These are phyloP conservation scores for Quercus ilex DNA, from an alignment of 306 rosid genomes.

Conservation along the genomic window DNA sequence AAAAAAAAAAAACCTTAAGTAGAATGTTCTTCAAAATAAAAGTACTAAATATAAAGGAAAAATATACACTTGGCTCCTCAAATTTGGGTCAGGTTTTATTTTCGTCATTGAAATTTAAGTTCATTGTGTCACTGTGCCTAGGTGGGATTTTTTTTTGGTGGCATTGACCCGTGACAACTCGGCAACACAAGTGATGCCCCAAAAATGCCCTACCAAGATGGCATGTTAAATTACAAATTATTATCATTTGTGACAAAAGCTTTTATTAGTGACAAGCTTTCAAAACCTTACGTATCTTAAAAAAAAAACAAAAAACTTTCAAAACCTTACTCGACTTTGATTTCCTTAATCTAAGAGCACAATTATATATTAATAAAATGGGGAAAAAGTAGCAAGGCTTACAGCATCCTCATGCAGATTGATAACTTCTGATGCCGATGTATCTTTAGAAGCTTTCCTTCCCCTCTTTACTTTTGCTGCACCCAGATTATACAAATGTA, in stretches of 20 bases:
- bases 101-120: no score
- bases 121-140: no score
- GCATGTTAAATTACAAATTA: neutral
- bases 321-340: neutral
- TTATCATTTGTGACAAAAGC: neutral
- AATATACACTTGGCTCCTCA: no score
- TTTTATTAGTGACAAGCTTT: neutral
- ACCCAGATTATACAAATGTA: conserved; percentile 16
- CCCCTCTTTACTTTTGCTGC: conserved; percentile 32
- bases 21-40: neutral
- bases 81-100: no score
- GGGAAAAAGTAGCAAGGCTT: conserved; percentile 13
- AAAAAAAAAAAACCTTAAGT: neutral
- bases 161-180: no score
- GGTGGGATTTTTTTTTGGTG: no score
- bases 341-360: neutral
- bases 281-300: neutral
- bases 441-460: conserved; percentile 27
- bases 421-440: conserved; percentile 47
- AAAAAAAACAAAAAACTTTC: neutral
- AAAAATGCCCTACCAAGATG: neutral
- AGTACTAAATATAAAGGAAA: neutral
- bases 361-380: neutral
- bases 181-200: neutral
- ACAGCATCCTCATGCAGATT: conserved; percentile 27